These are phyloP conservation scores for Omphalotus olearius DNA, from an alignment of 1,284 basidiomycete genomes.

Conservation along the genomic window DNA sequence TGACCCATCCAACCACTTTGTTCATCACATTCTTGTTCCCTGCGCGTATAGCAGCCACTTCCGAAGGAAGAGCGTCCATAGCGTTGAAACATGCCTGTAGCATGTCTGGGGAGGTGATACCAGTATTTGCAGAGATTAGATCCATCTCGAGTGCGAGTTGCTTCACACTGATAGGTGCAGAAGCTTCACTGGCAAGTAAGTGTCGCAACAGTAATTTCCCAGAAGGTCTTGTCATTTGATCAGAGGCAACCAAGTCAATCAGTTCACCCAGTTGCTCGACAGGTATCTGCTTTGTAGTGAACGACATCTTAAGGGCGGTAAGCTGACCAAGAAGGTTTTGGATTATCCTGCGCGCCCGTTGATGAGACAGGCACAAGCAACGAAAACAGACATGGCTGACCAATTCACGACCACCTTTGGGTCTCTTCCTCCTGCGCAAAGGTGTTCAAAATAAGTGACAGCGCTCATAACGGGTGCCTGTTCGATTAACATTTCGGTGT, in stretches of 20 bases:
- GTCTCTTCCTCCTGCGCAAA: slow-evolving; percentile 50
- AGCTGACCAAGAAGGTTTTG: slow-evolving; percentile 84
- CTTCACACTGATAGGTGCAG: slow-evolving; percentile 26
- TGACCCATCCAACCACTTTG: slow-evolving; percentile 86
- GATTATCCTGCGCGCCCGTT: slow-evolving; percentile 58
- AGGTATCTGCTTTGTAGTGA: slow-evolving; percentile 52
- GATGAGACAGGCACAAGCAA: slow-evolving; percentile 1
- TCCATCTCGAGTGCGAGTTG: slow-evolving; percentile 47
- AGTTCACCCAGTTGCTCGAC: slow-evolving; percentile 69
- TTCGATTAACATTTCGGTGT: slow-evolving; percentile 23
- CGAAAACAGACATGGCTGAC: slow-evolving; percentile 35
- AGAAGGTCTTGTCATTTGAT: slow-evolving; percentile 52
- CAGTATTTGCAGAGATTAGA: slow-evolving; percentile 32
- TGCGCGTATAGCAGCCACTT: slow-evolving; percentile 63
- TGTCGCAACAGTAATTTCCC: slow-evolving; percentile 67
- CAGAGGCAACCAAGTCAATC: slow-evolving; percentile 69
- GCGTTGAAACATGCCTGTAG: slow-evolving; percentile 61
- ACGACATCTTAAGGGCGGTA: slow-evolving; percentile 52
- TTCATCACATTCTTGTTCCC: slow-evolving; percentile 85
- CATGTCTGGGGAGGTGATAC: slow-evolving; percentile 15
- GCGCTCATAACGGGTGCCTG: slow-evolving; percentile 30
- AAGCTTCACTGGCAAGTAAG: slow-evolving; percentile 48
- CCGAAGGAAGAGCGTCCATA: slow-evolving; percentile 65
- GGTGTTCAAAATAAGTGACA: slow-evolving; percentile 73
- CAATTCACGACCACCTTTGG: slow-evolving; percentile 82